Percentiles rank a stretch among this genome's conserved stretches.
Evolutionary conservation across 805 yeast species (phyloP).

Genomic region (Clavispora phyllophila): DNA sequence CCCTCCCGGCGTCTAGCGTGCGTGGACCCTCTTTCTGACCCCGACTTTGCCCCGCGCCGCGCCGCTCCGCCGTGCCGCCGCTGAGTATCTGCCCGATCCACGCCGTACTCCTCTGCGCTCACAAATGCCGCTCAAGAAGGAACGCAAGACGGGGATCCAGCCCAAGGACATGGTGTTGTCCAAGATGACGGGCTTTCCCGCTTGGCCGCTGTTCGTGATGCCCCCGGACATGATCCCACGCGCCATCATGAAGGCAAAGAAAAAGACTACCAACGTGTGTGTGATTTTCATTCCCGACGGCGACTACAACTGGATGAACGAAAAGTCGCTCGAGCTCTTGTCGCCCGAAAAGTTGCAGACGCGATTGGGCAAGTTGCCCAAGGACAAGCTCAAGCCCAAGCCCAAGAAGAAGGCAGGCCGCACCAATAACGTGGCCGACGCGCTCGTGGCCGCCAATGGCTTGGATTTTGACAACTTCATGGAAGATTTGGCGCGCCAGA

Average conservation of each 20-base stretch:
- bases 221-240: conserved; percentile 34
- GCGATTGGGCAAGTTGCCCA: conserved; percentile 25
- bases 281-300: conserved; percentile 45
- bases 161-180: conserved; percentile 40
- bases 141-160: conserved; percentile 16
- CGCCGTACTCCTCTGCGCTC: too few relatives aligned
- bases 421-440: conserved; percentile 31
- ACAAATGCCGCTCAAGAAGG: conserved; percentile 37
- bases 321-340: conserved; percentile 30
- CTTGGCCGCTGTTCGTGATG: conserved; percentile 49
- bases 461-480: conserved; percentile 34
- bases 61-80: background rate
- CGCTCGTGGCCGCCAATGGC: conserved; percentile 33
- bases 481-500: conserved; percentile 19
- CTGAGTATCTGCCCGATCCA: too few relatives aligned
- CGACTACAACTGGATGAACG: conserved; percentile 41
- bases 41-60: background rate
- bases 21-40: background rate
- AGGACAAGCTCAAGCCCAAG: conserved; percentile 17
- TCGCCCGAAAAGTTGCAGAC: conserved; percentile 26
- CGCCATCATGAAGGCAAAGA: conserved; percentile 30
- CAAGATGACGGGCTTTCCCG: conserved; percentile 41
- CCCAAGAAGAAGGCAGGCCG: conserved; percentile 21
- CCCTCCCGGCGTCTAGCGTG: too few relatives aligned
- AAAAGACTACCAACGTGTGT: conserved; percentile 33